Evolutionary conservation across 2,329 filamentous ascomycete genomes (phyloP), one percentile per base, ranked within the genome.

Genomic region (Thelonectria olida): DNA sequence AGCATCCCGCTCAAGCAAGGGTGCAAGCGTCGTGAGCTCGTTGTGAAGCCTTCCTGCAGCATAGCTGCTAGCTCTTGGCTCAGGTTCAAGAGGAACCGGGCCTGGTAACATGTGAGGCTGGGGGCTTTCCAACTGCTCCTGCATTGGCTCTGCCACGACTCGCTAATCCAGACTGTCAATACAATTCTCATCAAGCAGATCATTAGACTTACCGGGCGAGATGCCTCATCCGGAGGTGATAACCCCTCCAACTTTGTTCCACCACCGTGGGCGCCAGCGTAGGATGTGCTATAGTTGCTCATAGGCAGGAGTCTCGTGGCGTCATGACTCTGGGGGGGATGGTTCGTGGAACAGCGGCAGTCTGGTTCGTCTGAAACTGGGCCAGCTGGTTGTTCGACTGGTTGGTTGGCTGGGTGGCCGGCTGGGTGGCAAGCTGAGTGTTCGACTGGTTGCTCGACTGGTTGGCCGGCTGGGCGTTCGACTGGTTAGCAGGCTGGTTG

Each of bases 1-100:
- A 19, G 39, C 28, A 4, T 59, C 54, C 12, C n/a, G 27, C 48
- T 48, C 42, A 2, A 59, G 41, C 7, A 55, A 44, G 34, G 61
- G 64, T 22, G 60, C 51, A 20, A 63, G 53, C 10, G 41, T 56
- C 5, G 56, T 56, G 13, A 47, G 50, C 17, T 52, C 45, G 25
- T 41, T 17, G 19, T 20, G 12, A 19, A 36, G 31, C 7, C 39
- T 41, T 49, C 51, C 31, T 15, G 19, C 34, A 10, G 39, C 27
- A 17, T 47, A 19, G 13, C 48, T 53, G 28, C 31, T 56, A 4
- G 52, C 41, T 50, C 47, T 39, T 4, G 61, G 56, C 15, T 56
- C 47, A 39, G 56, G 52, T 22, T 60, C 61, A 7, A 63, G 41
- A 19, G 56, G 56, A n/a, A 53, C 34, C 4, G 39, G 57, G 12